These are phyloP conservation scores for Paraphoma chrysanthemicola DNA, from an alignment of 2,329 filamentous ascomycete genomes.

Conservation along the genomic window DNA sequence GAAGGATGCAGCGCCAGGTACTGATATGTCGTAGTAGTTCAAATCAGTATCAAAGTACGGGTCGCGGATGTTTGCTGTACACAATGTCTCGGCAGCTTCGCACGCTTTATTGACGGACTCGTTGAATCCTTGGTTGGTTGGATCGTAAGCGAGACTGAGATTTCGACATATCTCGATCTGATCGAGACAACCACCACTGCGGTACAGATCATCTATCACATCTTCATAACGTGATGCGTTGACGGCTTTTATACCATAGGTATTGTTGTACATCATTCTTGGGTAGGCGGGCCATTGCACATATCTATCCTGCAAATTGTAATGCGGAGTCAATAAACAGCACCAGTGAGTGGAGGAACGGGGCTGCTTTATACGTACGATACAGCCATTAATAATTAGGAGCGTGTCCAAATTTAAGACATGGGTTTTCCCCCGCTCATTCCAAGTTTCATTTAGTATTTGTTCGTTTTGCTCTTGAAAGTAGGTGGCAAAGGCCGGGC, in stretches of 20 bases:
- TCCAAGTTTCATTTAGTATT: slow-evolving; percentile 53
- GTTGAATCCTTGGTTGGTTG: slow-evolving; percentile 53
- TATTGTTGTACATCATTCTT: slow-evolving; percentile 63
- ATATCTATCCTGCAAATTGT: slow-evolving; percentile 48
- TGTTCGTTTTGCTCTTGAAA: slow-evolving; percentile 64
- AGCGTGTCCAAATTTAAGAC: slow-evolving; percentile 58
- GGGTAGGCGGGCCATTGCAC: slow-evolving; percentile 58
- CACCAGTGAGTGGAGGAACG: neutral
- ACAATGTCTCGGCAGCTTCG: slow-evolving; percentile 54
- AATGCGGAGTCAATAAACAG: neutral
- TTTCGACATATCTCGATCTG: slow-evolving; percentile 60
- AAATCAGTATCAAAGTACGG: slow-evolving; percentile 54
- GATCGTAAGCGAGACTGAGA: slow-evolving; percentile 57
- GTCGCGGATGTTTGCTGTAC: slow-evolving; percentile 53
- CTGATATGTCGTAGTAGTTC: slow-evolving; percentile 66
- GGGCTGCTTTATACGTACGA: slow-evolving; percentile 23
- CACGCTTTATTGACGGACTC: slow-evolving; percentile 51
- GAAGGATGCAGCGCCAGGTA: slow-evolving; percentile 53
- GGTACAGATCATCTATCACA: slow-evolving; percentile 54
- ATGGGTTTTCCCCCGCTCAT: slow-evolving; percentile 42
- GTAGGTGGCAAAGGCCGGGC: slow-evolving; percentile 63
- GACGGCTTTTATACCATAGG: slow-evolving; percentile 62
- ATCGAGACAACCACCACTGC: slow-evolving; percentile 61
- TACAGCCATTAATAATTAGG: slow-evolving; percentile 64
- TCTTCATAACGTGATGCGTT: slow-evolving; percentile 56